A percentile compares a stretch with the other conserved stretches of the same genome.
phyloP scores from a whole-genome alignment of 176 grass and related monocot genomes.

The Bolboschoenus planiculmis region DNA sequence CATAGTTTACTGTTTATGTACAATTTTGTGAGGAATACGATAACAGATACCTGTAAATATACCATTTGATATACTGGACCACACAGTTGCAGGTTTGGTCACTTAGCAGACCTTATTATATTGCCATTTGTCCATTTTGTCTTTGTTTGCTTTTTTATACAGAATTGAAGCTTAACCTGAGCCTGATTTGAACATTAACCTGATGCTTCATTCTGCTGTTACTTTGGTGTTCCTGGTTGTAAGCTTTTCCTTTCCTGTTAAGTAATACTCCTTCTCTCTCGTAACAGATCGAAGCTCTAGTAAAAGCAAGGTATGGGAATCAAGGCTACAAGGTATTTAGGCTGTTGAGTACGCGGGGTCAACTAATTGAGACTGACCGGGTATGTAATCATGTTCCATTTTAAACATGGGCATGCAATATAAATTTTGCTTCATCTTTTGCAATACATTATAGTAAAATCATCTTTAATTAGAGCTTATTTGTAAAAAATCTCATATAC shows the following conservation, averaged over 20 bases:
- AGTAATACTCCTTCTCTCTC: slow-evolving; percentile 22
- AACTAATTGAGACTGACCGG: slow-evolving; percentile 57
- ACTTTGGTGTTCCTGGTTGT: neutral
- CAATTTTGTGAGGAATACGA: neutral
- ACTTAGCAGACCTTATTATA: neutral
- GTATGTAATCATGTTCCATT: slow-evolving; percentile 41
- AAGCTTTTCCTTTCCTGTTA: neutral
- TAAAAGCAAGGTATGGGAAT: slow-evolving; percentile 68
- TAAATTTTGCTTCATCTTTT: neutral
- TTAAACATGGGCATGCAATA: neutral
- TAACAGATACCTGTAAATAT: slow-evolving; percentile 10
- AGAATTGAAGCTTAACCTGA: slow-evolving; percentile 4
- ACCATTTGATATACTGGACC: slow-evolving; percentile 8
- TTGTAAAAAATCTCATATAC: slow-evolving; percentile 3
- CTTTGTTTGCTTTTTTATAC: neutral
- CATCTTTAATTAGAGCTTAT: neutral
- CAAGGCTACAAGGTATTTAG: slow-evolving; percentile 75
- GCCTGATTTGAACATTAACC: neutral
- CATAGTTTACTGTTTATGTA: neutral
- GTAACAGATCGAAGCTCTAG: slow-evolving; percentile 61
- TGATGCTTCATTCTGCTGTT: neutral
- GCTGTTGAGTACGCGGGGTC: slow-evolving; percentile 40
- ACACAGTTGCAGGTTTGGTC: slow-evolving; percentile 4
- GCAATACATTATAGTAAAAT: neutral
- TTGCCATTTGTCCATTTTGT: neutral